Conservation (phyloP, 495 filamentous ascomycete genomes). For the Penicillium cinerascens region DNA sequence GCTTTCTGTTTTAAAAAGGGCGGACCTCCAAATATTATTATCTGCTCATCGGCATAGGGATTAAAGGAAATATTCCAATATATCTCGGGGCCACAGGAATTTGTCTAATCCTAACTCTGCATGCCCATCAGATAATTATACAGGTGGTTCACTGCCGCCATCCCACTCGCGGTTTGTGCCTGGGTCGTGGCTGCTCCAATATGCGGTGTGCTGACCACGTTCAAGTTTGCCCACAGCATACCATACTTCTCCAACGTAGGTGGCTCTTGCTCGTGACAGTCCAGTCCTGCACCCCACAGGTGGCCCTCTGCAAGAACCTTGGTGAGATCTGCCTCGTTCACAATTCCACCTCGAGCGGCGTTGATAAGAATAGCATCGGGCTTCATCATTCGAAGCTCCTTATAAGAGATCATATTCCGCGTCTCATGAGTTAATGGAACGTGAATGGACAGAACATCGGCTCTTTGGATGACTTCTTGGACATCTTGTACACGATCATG, state of each 20-base stretch:
- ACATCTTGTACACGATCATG: conserved; percentile 25
- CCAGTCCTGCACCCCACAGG: conserved; percentile 49
- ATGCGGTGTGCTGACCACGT: conserved; percentile 31
- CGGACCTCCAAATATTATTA: no score
- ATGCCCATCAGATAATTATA: conserved; percentile 21
- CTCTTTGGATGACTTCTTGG: conserved; percentile 26
- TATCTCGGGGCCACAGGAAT: no score
- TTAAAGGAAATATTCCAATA: no score
- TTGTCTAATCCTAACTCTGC: no score
- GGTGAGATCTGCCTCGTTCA: conserved; percentile 51
- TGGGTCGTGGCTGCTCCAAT: conserved; percentile 26
- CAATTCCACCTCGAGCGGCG: conserved; percentile 55
- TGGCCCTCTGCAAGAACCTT: conserved; percentile 41
- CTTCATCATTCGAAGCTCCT: conserved; percentile 49
- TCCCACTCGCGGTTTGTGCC: conserved; percentile 22
- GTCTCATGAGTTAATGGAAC: conserved; percentile 39
- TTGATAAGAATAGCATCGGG: conserved; percentile 52
- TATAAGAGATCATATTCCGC: conserved; percentile 41
- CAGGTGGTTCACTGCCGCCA: conserved; percentile 27
- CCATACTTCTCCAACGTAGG: conserved; percentile 23
- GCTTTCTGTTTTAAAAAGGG: no score
- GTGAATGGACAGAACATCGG: conserved; percentile 37
- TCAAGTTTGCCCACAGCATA: conserved; percentile 25
- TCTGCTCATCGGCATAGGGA: no score
- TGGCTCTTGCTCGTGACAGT: conserved; percentile 30